Conservation (phyloP, 495 filamentous ascomycete species). For the Aspergillus bridgeri region DNA sequence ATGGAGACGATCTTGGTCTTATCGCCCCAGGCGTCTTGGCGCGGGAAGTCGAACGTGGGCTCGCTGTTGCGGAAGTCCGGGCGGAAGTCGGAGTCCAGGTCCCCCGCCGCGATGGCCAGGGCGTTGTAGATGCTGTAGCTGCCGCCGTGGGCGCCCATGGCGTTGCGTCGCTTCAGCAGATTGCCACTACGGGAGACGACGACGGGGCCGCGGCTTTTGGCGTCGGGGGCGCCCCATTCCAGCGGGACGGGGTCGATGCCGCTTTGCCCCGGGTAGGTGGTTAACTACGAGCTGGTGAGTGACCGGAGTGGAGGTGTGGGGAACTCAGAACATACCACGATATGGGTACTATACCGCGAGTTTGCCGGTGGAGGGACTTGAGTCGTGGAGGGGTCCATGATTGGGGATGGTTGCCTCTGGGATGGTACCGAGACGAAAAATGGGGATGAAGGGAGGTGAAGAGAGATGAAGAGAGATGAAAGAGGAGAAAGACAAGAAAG, state of each 20-base stretch:
- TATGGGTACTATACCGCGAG: conserved; percentile 41
- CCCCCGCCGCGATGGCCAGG: conserved; percentile 84
- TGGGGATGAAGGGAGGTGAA: neutral
- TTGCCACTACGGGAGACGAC: conserved; percentile 74
- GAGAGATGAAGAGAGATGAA: conserved; percentile 3
- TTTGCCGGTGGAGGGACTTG: conserved; percentile 23
- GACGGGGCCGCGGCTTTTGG: conserved; percentile 76
- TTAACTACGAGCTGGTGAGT: conserved; percentile 41
- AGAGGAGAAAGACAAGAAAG: conserved; percentile 1
- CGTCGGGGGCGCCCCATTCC: conserved; percentile 81
- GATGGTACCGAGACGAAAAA: neutral
- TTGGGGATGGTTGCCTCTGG: conserved; percentile 3
- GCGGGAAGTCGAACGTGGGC: conserved; percentile 82
- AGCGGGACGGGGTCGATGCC: conserved; percentile 88
- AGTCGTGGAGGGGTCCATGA: conserved; percentile 20
- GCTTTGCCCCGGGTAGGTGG: conserved; percentile 90
- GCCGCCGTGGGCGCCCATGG: conserved; percentile 85
- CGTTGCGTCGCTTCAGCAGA: conserved; percentile 84
- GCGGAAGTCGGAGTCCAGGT: conserved; percentile 78
- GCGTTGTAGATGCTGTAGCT: conserved; percentile 98
- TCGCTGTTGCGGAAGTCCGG: conserved; percentile 95
- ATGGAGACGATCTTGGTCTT: conserved; percentile 95
- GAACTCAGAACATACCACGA: conserved; percentile 30
- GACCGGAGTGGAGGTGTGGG: neutral
- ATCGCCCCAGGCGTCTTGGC: conserved; percentile 86